Evolutionary conservation across 305 asterid species (phyloP), one percentile per base, ranked within the genome.

Genomic region (Fraxinus greggii): DNA sequence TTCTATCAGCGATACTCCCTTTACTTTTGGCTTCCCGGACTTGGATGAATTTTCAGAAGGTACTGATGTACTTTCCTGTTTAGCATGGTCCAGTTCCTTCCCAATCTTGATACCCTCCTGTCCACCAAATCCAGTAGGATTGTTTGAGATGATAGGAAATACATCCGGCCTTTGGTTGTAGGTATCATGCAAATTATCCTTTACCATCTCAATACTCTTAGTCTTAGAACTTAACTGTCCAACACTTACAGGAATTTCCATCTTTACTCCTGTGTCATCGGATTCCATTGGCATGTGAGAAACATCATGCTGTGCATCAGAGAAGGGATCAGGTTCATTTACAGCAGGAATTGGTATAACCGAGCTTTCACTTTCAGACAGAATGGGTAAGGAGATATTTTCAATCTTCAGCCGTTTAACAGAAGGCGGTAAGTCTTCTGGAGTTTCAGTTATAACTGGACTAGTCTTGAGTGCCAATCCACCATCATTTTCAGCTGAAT

Each of bases 1-100:
- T 84, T 97, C 99, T 78, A 90, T 95, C 97, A 97, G 84, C 54
- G 99, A 97, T 73, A 97, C 99, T 80, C 97, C 99, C 84, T 92
- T 92, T 82, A 95, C 92, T 87, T 92, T 97, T 77, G 95, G 92
- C 90, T 97, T 97, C 89, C 98, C 97, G 74, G 97, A 90, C 88
- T 92, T 97, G 69, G 98, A 88, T 83, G 90, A 67, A 83, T 78
- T 88, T 79, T 93, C 98, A 21, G 90, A 54, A 89, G 93, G 90
- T 80, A 87, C 80, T 23, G 88, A 45, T 28, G 81, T 79, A 84
- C 72, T 89, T 84, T 92, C 97, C 87, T 80, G 86, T 84, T 88
- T 93, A 89, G 89, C 83, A 78, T 84, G 93, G 80, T 45, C 90
- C 69, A 78, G 77, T 82, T 97, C 94, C 79, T 88, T 90, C 86